phyloP scores from a whole-genome alignment of 805 yeast genomes.

The Kodamaea sagamina region DNA sequence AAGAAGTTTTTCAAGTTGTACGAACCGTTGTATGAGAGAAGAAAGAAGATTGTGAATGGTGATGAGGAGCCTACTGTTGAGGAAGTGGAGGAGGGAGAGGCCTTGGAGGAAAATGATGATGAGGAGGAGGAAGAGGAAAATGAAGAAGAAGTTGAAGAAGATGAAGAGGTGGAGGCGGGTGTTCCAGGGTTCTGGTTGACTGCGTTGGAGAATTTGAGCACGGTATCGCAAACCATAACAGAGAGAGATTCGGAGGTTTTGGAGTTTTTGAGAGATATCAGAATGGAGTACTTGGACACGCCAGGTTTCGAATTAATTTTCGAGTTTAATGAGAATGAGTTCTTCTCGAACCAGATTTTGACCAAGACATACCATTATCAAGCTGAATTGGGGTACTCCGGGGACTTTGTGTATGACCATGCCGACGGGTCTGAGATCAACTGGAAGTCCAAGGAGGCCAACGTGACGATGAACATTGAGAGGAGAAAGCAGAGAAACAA shows the following conservation, averaged over 20 bases:
- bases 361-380: slow-evolving; percentile 91
- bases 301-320: slow-evolving; percentile 91
- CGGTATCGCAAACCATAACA: slow-evolving; percentile 79
- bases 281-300: slow-evolving; percentile 72
- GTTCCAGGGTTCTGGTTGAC: slow-evolving; percentile 97
- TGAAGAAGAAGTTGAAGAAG: slow-evolving; percentile 43
- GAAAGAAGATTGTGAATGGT: slow-evolving; percentile 75
- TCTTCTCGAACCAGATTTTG: slow-evolving; percentile 69
- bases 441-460: slow-evolving; percentile 79
- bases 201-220: slow-evolving; percentile 82
- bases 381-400: slow-evolving; percentile 89
- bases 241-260: slow-evolving; percentile 90
- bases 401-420: slow-evolving; percentile 95
- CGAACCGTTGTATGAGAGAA: slow-evolving; percentile 71
- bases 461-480: slow-evolving; percentile 84
- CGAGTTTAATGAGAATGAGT: slow-evolving; percentile 74
- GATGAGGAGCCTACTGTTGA: slow-evolving; percentile 71
- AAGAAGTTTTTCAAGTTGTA: slow-evolving; percentile 72
- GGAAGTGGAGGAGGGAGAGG: slow-evolving; percentile 78
- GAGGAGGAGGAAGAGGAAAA: slow-evolving; percentile 45
- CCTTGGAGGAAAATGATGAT: slow-evolving; percentile 52
- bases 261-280: slow-evolving; percentile 64
- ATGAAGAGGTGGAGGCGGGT: slow-evolving; percentile 57
- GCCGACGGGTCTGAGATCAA: slow-evolving; percentile 88
- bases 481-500: slow-evolving; percentile 97